Base-by-base conservation (phyloP, 2,329 filamentous ascomycete genomes). In the Venturia effusa region DNA sequence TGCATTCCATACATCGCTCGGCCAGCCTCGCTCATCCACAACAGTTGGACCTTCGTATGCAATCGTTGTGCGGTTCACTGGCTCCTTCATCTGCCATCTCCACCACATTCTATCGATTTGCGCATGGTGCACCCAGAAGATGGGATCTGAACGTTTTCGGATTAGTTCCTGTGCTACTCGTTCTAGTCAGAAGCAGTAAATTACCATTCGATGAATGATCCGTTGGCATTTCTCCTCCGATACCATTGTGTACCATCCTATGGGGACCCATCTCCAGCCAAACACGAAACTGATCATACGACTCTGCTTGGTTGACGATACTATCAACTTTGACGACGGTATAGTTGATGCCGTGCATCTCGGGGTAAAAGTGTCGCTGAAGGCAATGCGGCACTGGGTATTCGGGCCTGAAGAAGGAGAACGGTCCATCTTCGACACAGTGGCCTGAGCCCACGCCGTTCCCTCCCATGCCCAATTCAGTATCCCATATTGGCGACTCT, bases 51-150 rank as follows among this genome's bases (percentile, higher is more conserved):
- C 51, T 34, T 57, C 51, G 19, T 57, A 57, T 6, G 51, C 51
- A 34, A 57, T 57, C 7, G 51, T 61, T 10, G 59, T 61, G 34
- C 59, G 59, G 30, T 61, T 41, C 5, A 27, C 39, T n/a, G 59
- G 59, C 30, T 65, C 54, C n/a, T 60, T 62, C 24, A 27, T 37
- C 27, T 65, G 64, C 64, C 64, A 65, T 37, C 59, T 64, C 37
- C 45, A 40, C 45, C 51, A 65, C 8, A 65, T 13, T 40, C 64
- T 51, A n/a, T 65, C 64, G 37, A 65, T 41, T 24, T 59, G 30
- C 27, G 64, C 62, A 54, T 65, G 64, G 32, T 65, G 64, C 19
- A 65, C 27, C n/a, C 17, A 65, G 32, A 65, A 65, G 39, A 60
- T 27, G 11, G 64, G 64, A 45, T 65, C 51, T 57, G 15, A 27